Evolutionary conservation across 2,329 filamentous ascomycete species (phyloP).

Genomic region (Xylaria sp.): DNA sequence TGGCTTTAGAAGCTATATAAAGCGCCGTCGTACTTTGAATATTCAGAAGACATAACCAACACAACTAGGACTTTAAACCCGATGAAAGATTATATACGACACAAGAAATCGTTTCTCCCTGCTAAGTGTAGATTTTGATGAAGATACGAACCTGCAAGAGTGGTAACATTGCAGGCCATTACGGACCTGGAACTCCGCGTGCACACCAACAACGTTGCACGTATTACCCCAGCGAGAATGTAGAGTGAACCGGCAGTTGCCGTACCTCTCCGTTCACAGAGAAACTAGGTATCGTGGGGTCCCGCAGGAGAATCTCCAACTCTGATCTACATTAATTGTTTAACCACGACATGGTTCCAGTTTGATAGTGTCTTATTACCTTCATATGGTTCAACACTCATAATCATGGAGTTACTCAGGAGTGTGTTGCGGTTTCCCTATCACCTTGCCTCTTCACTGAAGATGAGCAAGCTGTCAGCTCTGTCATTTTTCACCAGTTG

Average conservation of each 20-base stretch:
- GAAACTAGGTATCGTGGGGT: background rate
- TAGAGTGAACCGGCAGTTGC: background rate
- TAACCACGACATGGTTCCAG: background rate
- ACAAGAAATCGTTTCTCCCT: background rate
- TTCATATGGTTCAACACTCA: background rate
- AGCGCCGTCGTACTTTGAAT: background rate
- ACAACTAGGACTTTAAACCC: background rate
- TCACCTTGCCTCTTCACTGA: background rate
- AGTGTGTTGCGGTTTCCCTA: background rate
- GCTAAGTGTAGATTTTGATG: background rate
- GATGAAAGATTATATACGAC: background rate
- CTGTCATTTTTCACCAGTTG: background rate
- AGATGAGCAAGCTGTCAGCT: constrained; percentile 1
- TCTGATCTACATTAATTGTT: background rate
- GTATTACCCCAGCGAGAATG: background rate
- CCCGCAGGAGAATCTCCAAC: background rate
- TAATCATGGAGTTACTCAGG: background rate
- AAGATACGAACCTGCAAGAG: background rate
- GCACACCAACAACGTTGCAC: background rate
- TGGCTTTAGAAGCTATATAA: background rate
- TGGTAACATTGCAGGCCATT: background rate
- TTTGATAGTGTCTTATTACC: no score
- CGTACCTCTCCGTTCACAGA: background rate
- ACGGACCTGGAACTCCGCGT: background rate
- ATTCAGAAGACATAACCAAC: background rate